Evolutionary conservation across 306 rosid genomes (phyloP), one percentile per base, ranked within the genome.

Genomic region (Lathyrus aphaca): DNA sequence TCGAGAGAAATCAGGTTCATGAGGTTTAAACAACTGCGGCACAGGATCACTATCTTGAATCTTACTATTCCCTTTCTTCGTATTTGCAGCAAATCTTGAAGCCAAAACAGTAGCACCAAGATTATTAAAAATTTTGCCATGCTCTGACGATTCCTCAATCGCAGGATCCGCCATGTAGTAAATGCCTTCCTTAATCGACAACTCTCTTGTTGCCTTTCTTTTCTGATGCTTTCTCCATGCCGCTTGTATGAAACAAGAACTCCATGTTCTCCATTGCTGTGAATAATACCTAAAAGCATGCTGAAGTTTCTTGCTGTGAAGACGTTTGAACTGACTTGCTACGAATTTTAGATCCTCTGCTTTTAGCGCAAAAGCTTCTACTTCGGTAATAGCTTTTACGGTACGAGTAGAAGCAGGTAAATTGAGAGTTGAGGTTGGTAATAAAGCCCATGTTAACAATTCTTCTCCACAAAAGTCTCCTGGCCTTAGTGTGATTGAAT

Each of bases 401-500:
- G 94, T 83, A 2, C 91, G 83, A 29, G 98, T 93, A 9, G 97
- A 93, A 51, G 93, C 83, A 70, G 97, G 98, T 14, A 90, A 60
- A 78, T 83, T 86, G 25, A 84, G 79, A 66, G 86, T 86, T 10
- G 96, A 85, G 79, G 79, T 90, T 49, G 88, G 97, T 88, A 88
- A 63, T 57, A 93, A 82, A 15, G 98, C 97, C 98, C 98, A 93
- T 68, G 97, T 93, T 66, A 93, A 43, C 49, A 90, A 70, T 43
- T 92, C 98, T 74, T 92, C 96, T 14, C 98, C 96, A 19, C 96
- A 89, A 70, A 93, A 90, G 64, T 90, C 94, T 38, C 96, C 94
- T 0, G 96, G 86, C 76, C 92, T 78, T n/a, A 93, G 94, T 68
- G 85, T 78, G 66, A 88, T 90, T 44, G 90, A 88, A 71, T 93